Base-by-base conservation (phyloP, 2,329 filamentous ascomycete species). In the Botryosphaeria agaves region DNA sequence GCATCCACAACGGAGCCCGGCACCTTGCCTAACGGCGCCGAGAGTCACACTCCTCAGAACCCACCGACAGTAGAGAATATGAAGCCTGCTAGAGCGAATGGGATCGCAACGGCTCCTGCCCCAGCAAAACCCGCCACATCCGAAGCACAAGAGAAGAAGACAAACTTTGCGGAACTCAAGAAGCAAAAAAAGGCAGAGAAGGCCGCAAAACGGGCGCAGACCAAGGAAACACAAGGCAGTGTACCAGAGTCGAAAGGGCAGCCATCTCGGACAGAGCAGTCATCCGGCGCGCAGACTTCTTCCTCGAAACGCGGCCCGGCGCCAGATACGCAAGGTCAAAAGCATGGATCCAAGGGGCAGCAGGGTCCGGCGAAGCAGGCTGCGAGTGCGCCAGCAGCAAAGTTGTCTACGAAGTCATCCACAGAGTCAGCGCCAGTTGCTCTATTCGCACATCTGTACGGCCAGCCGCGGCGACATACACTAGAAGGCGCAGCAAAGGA, bases 121-220 rank as follows among this genome's bases (percentile, higher is more conserved):
- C 38, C 38, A 12, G 45, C 40, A 18, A 47, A 53, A 27, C 44
- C 50, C 43, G 79, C 81, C 50, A 59, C 80, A 18, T 72, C 78
- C 2, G 67, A 68, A 20, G 83, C 82, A n/a, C n/a, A n/a, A n/a
- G n/a, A n/a, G n/a, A n/a, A n/a, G n/a, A n/a, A n/a, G n/a, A n/a
- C n/a, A n/a, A n/a, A n/a, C n/a, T n/a, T n/a, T n/a, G n/a, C n/a
- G 14, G 79, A 92, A 53, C 50, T 92, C 46, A 95, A 95, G 58
- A 87, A 85, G 45, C 75, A 72, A 50, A 77, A 78, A 37, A 87
- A 93, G 52, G 85, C 82, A 18, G 87, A 94, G 51, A 95, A 94
- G 59, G 78, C 80, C 31, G 84, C 84, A 28, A 68, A 82, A 36
- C 69, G 87, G 58, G 82, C 79, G 29, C 74, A 74, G 46, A 71